phyloP scores from a whole-genome alignment of 108 stramenopile species.

The Pinguiococcus pyrenoidosus region DNA sequence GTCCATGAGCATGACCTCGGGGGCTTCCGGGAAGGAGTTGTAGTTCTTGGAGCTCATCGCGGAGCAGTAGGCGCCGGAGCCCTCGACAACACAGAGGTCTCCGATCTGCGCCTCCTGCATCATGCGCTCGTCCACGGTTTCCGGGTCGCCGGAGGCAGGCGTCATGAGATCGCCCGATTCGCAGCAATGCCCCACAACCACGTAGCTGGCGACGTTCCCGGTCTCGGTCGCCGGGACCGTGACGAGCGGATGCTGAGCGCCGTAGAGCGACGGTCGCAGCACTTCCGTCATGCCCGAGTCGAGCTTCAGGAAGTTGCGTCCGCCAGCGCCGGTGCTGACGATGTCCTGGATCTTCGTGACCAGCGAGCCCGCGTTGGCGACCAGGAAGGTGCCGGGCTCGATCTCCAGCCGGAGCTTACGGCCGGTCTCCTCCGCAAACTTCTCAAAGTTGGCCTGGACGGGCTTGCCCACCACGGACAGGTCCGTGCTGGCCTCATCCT shows the following conservation, averaged over 20 bases:
- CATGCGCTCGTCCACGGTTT: constrained; percentile 60
- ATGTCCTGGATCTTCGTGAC: constrained; percentile 72
- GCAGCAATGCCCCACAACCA: constrained; percentile 97
- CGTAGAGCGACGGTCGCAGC: constrained; percentile 89
- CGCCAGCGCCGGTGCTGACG: constrained; percentile 9
- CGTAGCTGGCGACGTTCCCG: constrained; percentile 30
- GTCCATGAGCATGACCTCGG: constrained; percentile 58
- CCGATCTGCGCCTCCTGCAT: constrained; percentile 69
- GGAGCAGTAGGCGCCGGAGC: constrained; percentile 88
- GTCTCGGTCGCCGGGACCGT: constrained; percentile 41
- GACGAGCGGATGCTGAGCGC: constrained; percentile 85
- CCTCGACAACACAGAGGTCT: constrained; percentile 81
- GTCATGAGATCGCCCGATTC: constrained; percentile 93
- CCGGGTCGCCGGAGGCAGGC: constrained; percentile 79
- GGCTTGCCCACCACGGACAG: constrained; percentile 75
- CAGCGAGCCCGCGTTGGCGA: constrained; percentile 85
- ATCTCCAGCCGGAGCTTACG: constrained; percentile 78
- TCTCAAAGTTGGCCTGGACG: constrained; percentile 64
- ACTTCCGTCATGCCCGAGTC: constrained; percentile 98
- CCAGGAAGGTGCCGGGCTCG: constrained; percentile 93
- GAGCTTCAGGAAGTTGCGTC: constrained; percentile 65
- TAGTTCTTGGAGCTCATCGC: constrained; percentile 97
- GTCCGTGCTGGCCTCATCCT: constrained; percentile 71
- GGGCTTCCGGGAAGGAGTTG: constrained; percentile 93
- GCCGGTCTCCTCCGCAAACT: constrained; percentile 66